These are phyloP conservation scores for Pelargonium australe DNA, from an alignment of 441 rosid species.

Conservation along the genomic window DNA sequence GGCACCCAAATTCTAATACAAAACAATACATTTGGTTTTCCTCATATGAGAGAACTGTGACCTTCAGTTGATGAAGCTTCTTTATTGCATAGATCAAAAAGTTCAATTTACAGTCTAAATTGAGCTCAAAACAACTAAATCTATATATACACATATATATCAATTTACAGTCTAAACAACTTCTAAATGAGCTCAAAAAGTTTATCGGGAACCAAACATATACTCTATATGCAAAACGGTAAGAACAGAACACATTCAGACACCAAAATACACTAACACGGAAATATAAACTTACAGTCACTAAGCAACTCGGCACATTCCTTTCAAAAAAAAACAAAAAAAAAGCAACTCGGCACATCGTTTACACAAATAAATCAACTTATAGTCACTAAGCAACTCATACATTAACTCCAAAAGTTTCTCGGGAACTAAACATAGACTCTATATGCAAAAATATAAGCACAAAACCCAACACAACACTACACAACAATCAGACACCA, in stretches of 20 bases:
- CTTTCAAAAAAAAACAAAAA: too few relatives aligned
- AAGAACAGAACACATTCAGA: too few relatives aligned
- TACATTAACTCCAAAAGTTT: neutral
- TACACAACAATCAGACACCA: neutral
- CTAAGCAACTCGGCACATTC: neutral
- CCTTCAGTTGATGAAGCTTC: neutral
- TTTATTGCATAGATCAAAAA: too few relatives aligned
- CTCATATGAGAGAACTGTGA: neutral
- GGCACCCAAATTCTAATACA: neutral
- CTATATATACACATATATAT: neutral
- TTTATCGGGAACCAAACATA: too few relatives aligned
- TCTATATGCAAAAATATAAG: neutral
- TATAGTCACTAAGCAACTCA: neutral
- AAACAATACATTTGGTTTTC: neutral
- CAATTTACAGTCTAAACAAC: too few relatives aligned
- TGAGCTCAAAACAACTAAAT: too few relatives aligned
- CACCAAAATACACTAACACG: too few relatives aligned
- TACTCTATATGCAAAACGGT: too few relatives aligned
- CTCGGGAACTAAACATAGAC: conserved; percentile 8
- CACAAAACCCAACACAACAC: neutral
- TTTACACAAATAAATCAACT: neutral
- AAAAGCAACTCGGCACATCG: neutral
- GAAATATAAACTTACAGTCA: neutral
- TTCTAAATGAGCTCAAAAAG: too few relatives aligned
- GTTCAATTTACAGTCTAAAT: too few relatives aligned